Evolutionary conservation across 768 basidiomycete genomes (phyloP), one percentile per base, ranked within the genome.

Genomic region (Hypsizygus marmoreus): DNA sequence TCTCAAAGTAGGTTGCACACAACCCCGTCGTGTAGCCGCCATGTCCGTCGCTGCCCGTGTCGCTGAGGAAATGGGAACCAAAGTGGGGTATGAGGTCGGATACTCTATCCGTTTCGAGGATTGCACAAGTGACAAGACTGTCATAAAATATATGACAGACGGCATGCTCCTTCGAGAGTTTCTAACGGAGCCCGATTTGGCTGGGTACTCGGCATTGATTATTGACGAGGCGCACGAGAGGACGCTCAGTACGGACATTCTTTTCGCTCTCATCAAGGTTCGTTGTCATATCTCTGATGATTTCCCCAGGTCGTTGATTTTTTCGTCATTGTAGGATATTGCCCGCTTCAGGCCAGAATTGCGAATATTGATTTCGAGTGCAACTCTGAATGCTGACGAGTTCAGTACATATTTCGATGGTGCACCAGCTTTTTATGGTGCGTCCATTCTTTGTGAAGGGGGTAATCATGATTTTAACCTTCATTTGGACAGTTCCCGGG

Each of bases 31-130:
- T 49, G 97, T 99, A 14, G 97, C 97, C 5, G 97, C 97, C 28
- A 99, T 99, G 97, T 94, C 91, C 33, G 97, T 99, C 41, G 97
- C 97, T 4, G 94, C 95, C 12, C 95, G 97, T 71, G 97, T 99
- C 12, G 95, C 97, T 0, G 97, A 98, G 51, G 97, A 99, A 70
- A 94, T 98, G 87, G 97, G 95, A 6, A 89, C 86, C 3, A 89
- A 97, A 66, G 86, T 99, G 30, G 97, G 97, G 8, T 91, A 95
- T 57, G 95, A 98, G 70, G 97, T 99, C 39, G 97, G 97, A n/a
- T 99, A 99, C 67, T 95, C 95, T 25, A 99, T 99, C 57, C 91
- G 97, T 24, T 99, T 99, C 70, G 97, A 99, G 69, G 97, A 99
- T 67, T 97, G 94, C 66, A 99, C 97, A 14, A 97, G 92, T 72